Evolutionary conservation across 805 yeast species (phyloP), one percentile per base, ranked within the genome.

Genomic region (Cyberlindnera samutprakarnensis): DNA sequence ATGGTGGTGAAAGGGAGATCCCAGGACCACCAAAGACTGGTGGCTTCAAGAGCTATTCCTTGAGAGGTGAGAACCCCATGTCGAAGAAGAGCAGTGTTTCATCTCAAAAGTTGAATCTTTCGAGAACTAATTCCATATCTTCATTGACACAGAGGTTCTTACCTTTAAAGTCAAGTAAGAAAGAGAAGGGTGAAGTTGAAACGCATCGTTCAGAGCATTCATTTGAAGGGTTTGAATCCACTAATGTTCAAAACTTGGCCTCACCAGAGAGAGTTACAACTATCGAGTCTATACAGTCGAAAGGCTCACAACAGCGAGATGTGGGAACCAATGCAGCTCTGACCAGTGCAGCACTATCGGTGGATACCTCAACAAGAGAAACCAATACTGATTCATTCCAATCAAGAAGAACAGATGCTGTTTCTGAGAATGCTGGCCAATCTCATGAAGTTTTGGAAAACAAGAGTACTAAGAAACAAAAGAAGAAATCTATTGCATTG

Each of bases 1-100:
- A 74, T 44, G 78, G 78, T 6, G 59, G 54, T 15, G 23, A 27
- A 25, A 24, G 18, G 12, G 40, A 30, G 7, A 35, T 35, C 13
- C 19, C 14, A 14, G 38, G 36, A 11, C 23, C 22, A 9, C 32
- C 31, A 8, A 37, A 32, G 22, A 23, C 24, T 9, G 35, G 34
- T 13, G 44, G 42, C 2, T 44, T 44, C 32, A 44, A 35, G 19
- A 39, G 37, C 4, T 35, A 44, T 23, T 43, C 48, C 3, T 20
- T 46, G 15, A 38, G 47, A 32, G 42, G 33, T 2, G 40, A 36
- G 9, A 32, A 32, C 16, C 19, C 19, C 14, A 12, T 6, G 23
- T 17, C 28, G 4, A 16, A 13, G 16, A 23, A 21, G 16, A 29
- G 17, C 14, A 27, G 15, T 14, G 32, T 27, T 20, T 18, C 11